phyloP scores from a whole-genome alignment of 2,329 filamentous ascomycete genomes.

The Calonectria pseudoreteaudii region DNA sequence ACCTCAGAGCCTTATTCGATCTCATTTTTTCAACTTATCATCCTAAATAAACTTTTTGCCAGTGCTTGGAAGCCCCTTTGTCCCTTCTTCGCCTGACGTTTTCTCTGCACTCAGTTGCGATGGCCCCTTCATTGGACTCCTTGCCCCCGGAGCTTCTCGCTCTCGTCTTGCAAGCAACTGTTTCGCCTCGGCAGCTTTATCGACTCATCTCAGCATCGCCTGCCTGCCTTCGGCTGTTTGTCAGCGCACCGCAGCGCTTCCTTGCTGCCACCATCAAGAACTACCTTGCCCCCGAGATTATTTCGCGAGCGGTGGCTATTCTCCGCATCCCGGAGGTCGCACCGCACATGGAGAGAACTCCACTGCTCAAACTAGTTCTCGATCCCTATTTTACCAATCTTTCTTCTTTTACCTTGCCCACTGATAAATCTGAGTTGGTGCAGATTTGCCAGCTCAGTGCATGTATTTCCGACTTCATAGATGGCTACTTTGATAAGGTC shows the following conservation, averaged over 20 bases:
- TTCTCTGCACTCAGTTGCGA: background rate
- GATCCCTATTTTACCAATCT: background rate
- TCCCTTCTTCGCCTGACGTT: no score
- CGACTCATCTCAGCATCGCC: background rate
- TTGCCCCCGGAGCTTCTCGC: background rate
- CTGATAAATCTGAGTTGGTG: background rate
- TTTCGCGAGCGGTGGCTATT: background rate
- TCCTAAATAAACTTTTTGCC: no score
- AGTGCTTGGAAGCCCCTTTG: no score
- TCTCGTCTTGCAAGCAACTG: background rate
- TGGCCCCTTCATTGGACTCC: background rate
- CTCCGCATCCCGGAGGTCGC: background rate
- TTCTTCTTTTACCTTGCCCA: background rate
- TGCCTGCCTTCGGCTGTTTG: background rate
- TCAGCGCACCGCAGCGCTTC: background rate
- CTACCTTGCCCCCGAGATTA: background rate
- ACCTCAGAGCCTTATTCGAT: no score
- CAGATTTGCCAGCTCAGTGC: background rate
- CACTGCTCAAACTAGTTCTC: background rate
- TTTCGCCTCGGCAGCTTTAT: background rate
- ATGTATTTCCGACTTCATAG: background rate
- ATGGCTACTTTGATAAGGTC: background rate
- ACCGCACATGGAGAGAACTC: background rate
- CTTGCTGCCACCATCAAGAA: background rate
- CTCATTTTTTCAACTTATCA: no score